Evolutionary conservation across 192 early-diverging fungal species (phyloP).

Genomic region (Kappamyces sp.): DNA sequence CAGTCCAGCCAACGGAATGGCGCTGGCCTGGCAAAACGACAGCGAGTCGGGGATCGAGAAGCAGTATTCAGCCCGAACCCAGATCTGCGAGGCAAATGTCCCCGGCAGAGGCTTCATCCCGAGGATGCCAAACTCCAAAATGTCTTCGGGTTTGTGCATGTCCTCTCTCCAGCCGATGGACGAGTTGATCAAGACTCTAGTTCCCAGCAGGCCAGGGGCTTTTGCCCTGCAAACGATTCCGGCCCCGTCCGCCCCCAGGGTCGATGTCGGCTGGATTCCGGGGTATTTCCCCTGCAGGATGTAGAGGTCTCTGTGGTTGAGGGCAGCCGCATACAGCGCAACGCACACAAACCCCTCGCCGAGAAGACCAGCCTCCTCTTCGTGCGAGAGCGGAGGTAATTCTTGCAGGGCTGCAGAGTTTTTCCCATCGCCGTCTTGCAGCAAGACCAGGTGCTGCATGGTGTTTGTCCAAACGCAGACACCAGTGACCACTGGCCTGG

Average conservation of each 20-base stretch:
- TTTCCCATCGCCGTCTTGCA: too few species aligned
- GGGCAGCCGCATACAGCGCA: conserved; percentile 25
- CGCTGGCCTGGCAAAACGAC: conserved; percentile 54
- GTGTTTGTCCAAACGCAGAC: too few species aligned
- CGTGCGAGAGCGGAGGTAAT: too few species aligned
- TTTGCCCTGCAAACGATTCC: conserved; percentile 30
- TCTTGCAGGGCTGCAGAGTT: too few species aligned
- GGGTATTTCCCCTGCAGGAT: conserved; percentile 52
- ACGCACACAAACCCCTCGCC: conserved; percentile 13
- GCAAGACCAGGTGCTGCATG: too few species aligned
- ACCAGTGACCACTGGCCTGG: too few species aligned
- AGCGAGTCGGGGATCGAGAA: conserved; percentile 52
- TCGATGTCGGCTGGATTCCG: conserved; percentile 42
- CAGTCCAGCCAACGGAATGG: conserved; percentile 60
- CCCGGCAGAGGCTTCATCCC: conserved; percentile 31
- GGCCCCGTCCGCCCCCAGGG: conserved; percentile 52
- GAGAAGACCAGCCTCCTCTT: too few species aligned
- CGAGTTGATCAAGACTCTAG: conserved; percentile 46
- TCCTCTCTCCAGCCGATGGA: conserved; percentile 49
- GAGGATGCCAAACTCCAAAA: conserved; percentile 28
- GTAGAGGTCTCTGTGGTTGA: conserved; percentile 46
- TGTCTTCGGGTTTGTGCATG: conserved; percentile 48
- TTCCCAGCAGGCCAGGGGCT: conserved; percentile 32
- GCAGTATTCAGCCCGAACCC: conserved; percentile 37
- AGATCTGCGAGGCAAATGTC: conserved; percentile 52